phyloP scores from a whole-genome alignment of 1,139 yeast genomes.

The Pichia cactophila region DNA sequence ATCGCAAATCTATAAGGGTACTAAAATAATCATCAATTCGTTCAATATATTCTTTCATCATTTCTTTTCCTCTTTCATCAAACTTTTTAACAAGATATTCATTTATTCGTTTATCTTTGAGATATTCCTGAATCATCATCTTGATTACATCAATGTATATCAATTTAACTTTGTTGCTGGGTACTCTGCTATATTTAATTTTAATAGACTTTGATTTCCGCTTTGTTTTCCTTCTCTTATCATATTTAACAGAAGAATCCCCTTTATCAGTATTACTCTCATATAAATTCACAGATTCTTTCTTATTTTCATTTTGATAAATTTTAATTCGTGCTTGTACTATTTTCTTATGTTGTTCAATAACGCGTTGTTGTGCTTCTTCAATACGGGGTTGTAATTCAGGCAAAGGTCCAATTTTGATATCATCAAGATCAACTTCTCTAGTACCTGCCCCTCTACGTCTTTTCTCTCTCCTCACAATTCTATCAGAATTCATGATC shows the following conservation, averaged over 20 bases:
- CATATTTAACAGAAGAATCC: constrained; percentile 1
- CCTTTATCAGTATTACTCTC: neutral
- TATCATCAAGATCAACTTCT: constrained; percentile 19
- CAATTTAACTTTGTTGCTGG: constrained; percentile 21
- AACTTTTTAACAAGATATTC: constrained; percentile 7
- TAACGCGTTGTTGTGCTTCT: constrained; percentile 6
- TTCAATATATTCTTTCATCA: constrained; percentile 18
- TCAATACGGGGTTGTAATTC: neutral
- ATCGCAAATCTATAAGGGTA: constrained; percentile 27
- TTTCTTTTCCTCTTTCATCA: neutral
- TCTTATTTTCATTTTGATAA: constrained; percentile 3
- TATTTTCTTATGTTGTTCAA: constrained; percentile 8
- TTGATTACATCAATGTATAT: constrained; percentile 30
- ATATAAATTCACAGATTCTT: constrained; percentile 1
- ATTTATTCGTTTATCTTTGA: constrained; percentile 13
- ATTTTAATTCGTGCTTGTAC: constrained; percentile 1
- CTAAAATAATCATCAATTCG: constrained; percentile 24
- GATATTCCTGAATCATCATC: constrained; percentile 26
- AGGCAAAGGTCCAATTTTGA: constrained; percentile 9
- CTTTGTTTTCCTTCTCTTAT: constrained; percentile 12
- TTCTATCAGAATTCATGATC: constrained; percentile 11
- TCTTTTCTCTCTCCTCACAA: constrained; percentile 22
- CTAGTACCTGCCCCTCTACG: constrained; percentile 26
- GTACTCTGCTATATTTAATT: constrained; percentile 24
- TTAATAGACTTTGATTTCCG: constrained; percentile 14